Percentiles rank a stretch among this genome's conserved stretches.
phyloP scores from a whole-genome alignment of 257 asterid species.

The Scutellaria baicalensis region DNA sequence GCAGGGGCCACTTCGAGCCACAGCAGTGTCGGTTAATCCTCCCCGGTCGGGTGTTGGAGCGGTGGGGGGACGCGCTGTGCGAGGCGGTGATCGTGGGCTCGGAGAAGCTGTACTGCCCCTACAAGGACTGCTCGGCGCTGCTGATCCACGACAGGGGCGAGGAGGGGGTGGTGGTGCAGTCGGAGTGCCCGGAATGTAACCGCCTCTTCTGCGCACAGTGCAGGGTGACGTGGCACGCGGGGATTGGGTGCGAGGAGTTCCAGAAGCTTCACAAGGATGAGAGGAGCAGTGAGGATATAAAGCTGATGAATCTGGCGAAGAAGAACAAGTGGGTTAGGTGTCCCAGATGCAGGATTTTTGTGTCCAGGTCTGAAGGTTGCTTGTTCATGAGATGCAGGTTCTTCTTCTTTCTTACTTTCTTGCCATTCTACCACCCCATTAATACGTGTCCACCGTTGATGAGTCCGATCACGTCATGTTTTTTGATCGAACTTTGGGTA shows the following conservation, averaged over 20 bases:
- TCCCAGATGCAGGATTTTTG: constrained; percentile 42
- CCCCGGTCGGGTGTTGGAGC: constrained; percentile 52
- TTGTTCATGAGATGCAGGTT: constrained; percentile 63
- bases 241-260: constrained; percentile 36
- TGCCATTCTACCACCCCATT: too few relatives aligned
- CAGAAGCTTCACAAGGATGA: constrained; percentile 32
- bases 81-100: constrained; percentile 47
- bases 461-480: too few relatives aligned
- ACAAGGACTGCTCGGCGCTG: constrained; percentile 53
- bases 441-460: too few relatives aligned
- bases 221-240: constrained; percentile 55
- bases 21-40: constrained; percentile 45
- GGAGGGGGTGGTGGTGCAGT: constrained; percentile 4
- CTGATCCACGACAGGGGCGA: constrained; percentile 28
- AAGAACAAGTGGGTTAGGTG: constrained; percentile 45
- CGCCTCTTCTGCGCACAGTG: constrained; percentile 56
- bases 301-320: constrained; percentile 41
- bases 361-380: constrained; percentile 55
- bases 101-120: constrained; percentile 59
- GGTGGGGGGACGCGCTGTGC: constrained; percentile 72
- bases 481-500: too few relatives aligned
- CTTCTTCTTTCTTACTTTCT: background rate
- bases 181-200: constrained; percentile 54
- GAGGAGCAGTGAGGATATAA: constrained; percentile 39
- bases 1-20: constrained; percentile 53